Percentiles rank a stretch among this genome's conserved stretches.
Conservation (phyloP, 192 early-diverging fungal genomes). For the Haplosporangium gracile region DNA sequence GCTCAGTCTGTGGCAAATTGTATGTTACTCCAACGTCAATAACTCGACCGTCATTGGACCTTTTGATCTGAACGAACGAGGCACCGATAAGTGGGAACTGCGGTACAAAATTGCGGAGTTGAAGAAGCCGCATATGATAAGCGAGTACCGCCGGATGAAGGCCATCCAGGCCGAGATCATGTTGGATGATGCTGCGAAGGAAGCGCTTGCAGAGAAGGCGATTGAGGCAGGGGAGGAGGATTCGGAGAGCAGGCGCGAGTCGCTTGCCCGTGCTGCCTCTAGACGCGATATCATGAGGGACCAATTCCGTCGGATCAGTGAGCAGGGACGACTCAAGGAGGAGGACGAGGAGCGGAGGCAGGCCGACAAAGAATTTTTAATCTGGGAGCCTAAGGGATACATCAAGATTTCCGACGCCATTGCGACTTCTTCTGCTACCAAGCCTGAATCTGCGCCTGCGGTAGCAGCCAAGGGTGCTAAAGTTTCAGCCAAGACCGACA, state of each 20-base stretch:
- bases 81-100: constrained; percentile 41
- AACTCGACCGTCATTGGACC: constrained; percentile 23
- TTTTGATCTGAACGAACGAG: constrained; percentile 43
- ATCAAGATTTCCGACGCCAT: constrained; percentile 15
- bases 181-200: constrained; percentile 28
- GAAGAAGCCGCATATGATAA: constrained; percentile 52
- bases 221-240: constrained; percentile 5
- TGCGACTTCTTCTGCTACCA: neutral
- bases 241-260: neutral
- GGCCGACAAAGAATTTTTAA: constrained; percentile 26
- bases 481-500: neutral
- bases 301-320: constrained; percentile 38
- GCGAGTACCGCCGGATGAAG: constrained; percentile 47
- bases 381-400: constrained; percentile 55
- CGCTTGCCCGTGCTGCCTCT: constrained; percentile 1
- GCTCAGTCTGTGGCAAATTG: constrained; percentile 51
- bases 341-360: constrained; percentile 39
- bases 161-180: constrained; percentile 54
- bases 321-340: constrained; percentile 28
- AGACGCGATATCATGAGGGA: constrained; percentile 34
- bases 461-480: no score
- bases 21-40: constrained; percentile 51
- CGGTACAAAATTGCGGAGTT: constrained; percentile 50
- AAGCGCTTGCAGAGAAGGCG: constrained; percentile 17
- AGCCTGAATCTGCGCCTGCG: neutral